Evolutionary conservation across 2,329 filamentous ascomycete species (phyloP), one percentile per base, ranked within the genome.

Genomic region (Metarhizium humberi): DNA sequence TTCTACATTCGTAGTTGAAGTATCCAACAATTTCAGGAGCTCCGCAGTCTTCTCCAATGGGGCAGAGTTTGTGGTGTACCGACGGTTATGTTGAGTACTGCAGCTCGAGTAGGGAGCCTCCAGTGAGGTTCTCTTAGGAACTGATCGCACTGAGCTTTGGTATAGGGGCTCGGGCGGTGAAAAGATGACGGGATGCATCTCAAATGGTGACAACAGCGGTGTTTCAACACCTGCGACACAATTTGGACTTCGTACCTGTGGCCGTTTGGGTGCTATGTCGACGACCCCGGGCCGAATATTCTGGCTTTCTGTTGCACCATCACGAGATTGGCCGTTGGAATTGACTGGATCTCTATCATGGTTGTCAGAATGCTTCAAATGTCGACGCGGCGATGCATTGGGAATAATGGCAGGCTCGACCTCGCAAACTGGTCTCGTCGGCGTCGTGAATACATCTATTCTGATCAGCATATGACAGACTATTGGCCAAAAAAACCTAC

Each of bases 121-220:
- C n/a, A 54, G 50, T 43, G 51, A 54, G 40, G 18, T 57, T 51
- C 55, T 57, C 34, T 34, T 52, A 52, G 10, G 6, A 29, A n/a
- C 30, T 6, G 32, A 40, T n/a, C 16, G 45, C 14, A 8, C 40
- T 14, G 38, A 10, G 11, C 32, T 56, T 38, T 30, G 4, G 18
- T 18, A 11, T 7, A 20, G 20, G 8, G 43, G 20, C 18, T 51
- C 49, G 13, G 42, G n/a, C 20, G 25, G 30, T 29, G 40, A 8
- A 14, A 52, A 1, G 14, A 55, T 51, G 18, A 56, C 58, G 0
- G 58, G 55, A 38, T 59, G 54, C 59, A 57, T 58, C 16, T 43
- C 34, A 20, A 58, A 57, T 8, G 57, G 58, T 6, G 58, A 57
- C 4, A 51, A 32, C 7, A 42, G 36, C 7, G 25, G 42, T 11